Base-by-base conservation (phyloP, 2,329 filamentous ascomycete genomes). In the Gnomoniopsis sp. region DNA sequence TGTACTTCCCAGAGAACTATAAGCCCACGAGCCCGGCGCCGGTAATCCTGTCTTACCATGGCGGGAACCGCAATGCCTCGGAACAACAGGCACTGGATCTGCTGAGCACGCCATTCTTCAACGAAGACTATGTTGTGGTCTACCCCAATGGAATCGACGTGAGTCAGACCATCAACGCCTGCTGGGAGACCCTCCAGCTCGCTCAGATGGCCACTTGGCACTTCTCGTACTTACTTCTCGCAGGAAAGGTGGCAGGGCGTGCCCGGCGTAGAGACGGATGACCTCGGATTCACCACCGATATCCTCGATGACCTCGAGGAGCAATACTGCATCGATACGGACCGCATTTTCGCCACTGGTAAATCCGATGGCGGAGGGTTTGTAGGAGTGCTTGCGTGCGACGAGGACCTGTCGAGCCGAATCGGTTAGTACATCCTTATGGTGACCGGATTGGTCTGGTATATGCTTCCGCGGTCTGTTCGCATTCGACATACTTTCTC, bases 11-110 rank as follows among this genome's bases (percentile, higher is more conserved):
- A 0, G 60, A 68, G 6, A 66, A 63, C 14, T 79, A 79, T 49
- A 60, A 72, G 33, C n/a, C 65, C 12, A 66, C 66, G 22, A 66
- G 64, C 19, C 62, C 67, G 0, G 71, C 72, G 57, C 74, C 77
- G 0, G 63, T 79, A 1, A 72, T 81, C 14, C 65, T 82, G 14
- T 77, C 75, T 0, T 81, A 77, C 57, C 78, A 82, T 61, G 79
- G 77, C 3, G 69, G 70, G 0, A 71, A 68, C 49, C 70, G 71
- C 33, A 72, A 70, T 15, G 71, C 75, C 0, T 56, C 65, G 0
- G 71, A 71, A 53, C 75, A 74, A 41, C 63, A 67, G 59, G 59
- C 63, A 41, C 72, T 70, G 60, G 70, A 72, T 1, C 71, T 71
- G 56, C 71, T 81, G 55, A 74, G 72, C 4, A 68, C 72, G 36